Evolutionary conservation across 805 yeast genomes (phyloP), one percentile per base, ranked within the genome.

Genomic region (Candida palmyrensis): DNA sequence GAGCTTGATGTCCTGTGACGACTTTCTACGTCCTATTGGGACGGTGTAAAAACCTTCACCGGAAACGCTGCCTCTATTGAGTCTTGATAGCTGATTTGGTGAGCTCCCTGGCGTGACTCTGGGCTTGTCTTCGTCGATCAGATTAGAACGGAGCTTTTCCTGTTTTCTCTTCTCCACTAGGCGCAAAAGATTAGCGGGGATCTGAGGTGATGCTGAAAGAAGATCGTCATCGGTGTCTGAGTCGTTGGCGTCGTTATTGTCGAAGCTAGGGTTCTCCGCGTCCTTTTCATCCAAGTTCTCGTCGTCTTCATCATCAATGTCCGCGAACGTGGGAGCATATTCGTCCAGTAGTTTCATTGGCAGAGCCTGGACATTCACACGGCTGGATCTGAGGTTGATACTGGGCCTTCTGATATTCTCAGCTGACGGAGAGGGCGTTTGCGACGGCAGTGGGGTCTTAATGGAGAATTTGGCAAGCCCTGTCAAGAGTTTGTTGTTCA

Each of bases 141-240:
- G 51, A 42, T 55, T 31, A 18, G 37, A 37, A 17, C 47, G 38
- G 30, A 49, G 39, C 37, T 59, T 52, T 40, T 66, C 62, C 37
- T 59, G 60, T 47, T 64, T 62, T 19, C 71, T 57, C 52, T 51
- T 64, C 49, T 71, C 85, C 37, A 68, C 84, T 45, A 73, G 53
- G 44, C 71, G 65, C 25, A 79, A 53, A 12, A 79, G 59, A 28
- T 75, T 75, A 21, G 73, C 73, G 0, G 87, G 87, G 3, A 80
- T 79, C 44, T 80, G 83, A 1, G 87, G 87, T 2, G 85, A 79
- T 4, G 76, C 77, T 1, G 80, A 72, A 16, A 77, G 51, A 15
- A 62, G 39, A 21, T 66, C 71, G 29, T 70, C 67, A 44, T 66
- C 70, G 34, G 62, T 43, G 24, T 66, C 71, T 30, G 63, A 69